Evolutionary conservation across 2,329 filamentous ascomycete genomes (phyloP).

Genomic region (Neonectria ditissima): DNA sequence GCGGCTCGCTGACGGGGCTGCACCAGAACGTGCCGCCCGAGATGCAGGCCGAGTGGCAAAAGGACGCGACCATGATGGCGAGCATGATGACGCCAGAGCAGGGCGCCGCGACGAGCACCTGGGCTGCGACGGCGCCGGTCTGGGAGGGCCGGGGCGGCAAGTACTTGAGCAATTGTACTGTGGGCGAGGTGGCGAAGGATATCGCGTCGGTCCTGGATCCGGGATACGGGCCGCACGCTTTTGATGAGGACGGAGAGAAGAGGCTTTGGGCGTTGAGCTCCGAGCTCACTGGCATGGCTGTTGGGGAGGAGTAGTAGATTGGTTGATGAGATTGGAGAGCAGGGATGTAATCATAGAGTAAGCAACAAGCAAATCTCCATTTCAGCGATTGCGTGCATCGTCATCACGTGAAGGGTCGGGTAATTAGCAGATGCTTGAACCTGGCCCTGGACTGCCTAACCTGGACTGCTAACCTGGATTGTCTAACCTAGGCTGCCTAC

Average conservation of each 20-base stretch:
- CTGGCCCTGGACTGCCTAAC: too few species aligned
- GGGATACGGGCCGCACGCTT: conserved; percentile 45
- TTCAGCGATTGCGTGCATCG: not conserved
- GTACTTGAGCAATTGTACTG: conserved; percentile 58
- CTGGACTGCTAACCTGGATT: too few species aligned
- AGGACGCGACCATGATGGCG: conserved; percentile 12
- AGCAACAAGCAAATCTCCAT: not conserved
- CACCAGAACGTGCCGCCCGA: conserved; percentile 7
- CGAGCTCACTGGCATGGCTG: conserved; percentile 17
- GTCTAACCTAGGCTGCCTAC: too few species aligned
- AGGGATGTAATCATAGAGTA: not conserved
- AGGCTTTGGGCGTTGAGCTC: conserved; percentile 56
- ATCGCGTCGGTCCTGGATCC: conserved; percentile 4
- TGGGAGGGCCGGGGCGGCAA: conserved; percentile 60
- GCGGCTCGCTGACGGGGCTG: conserved; percentile 49
- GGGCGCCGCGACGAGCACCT: conserved; percentile 61
- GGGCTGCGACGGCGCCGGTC: conserved; percentile 55
- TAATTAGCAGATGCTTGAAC: too few species aligned
- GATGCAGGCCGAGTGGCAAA: conserved; percentile 8
- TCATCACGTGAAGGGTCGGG: not conserved
- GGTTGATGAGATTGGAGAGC: not conserved
- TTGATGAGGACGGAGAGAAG: conserved; percentile 52
- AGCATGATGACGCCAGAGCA: conserved; percentile 45
- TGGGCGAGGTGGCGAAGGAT: conserved; percentile 35
- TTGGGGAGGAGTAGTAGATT: not conserved